Base-by-base conservation (phyloP, 164 flowering plant species). In the Protea cynaroides region DNA sequence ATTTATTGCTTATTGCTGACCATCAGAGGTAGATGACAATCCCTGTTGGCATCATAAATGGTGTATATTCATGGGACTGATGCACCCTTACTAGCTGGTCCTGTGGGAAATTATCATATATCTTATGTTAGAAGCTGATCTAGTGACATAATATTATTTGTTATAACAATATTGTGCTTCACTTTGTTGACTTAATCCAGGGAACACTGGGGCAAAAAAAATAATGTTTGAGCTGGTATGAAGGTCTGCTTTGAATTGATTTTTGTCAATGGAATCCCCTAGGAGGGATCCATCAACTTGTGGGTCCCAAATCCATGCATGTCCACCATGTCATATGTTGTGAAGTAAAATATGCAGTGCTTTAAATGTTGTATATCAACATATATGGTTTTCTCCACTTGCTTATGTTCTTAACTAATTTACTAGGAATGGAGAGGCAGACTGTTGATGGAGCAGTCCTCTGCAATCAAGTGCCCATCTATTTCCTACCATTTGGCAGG, bases 401-500 rank as follows among this genome's bases (percentile, higher is more conserved):
- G 14, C 38, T 37, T 36, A 23, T 67, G 36, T 56, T 40, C 36
- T 25, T 25, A 8, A 8, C 10, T 55, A 37, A 25, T 56, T 70
- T 4, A 47, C 17, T 65, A 87, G 93, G 93, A 87, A 71, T 87
- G 93, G 93, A 80, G 72, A 57, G 87, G 90, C 54, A 78, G 94
- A 67, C 71, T 85, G 51, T 69, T 84, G 52, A 80, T 84, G 72
- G 94, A 87, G 75, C 84, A 82, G 77, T 87, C 94, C 3, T 77
- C 78, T 51, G 90, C 94, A 8, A 58, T 85, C 69, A 87, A 87
- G 73, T 87, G 90, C 69, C 94, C 94, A 24, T 87, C 94, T 25
- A 83, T 87, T 62, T 75, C 89, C 23, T 87, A 87, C 72, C 94
- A 87, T 79, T 84, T 87, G 64, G 83, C 79, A 8, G 94, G 94